Evolutionary conservation across 371 early-diverging fungal genomes (phyloP).

Genomic region (Funneliformis caledonium): DNA sequence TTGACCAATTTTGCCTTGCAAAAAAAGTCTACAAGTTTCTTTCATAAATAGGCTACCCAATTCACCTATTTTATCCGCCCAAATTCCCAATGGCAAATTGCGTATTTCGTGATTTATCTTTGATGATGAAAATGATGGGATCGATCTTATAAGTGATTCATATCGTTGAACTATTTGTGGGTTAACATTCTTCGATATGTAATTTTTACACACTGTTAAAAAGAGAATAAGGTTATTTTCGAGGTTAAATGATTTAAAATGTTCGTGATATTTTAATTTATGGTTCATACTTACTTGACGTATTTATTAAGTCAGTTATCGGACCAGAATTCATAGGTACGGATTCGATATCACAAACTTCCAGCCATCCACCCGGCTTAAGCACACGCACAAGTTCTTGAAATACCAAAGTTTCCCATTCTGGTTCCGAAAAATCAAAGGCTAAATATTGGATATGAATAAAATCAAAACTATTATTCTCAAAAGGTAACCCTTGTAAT

Average conservation of each 20-base stretch:
- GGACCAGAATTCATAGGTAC: not conserved
- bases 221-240: too few relatives aligned
- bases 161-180: not conserved
- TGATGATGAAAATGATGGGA: not conserved
- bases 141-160: not conserved
- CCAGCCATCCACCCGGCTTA: slow-evolving; percentile 56
- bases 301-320: not conserved
- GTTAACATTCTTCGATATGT: not conserved
- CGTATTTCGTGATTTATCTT: not conserved
- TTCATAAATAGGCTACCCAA: not conserved
- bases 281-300: not conserved
- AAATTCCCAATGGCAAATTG: not conserved
- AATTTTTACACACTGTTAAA: not conserved
- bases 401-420: slow-evolving; percentile 39
- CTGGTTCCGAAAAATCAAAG: not conserved
- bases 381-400: slow-evolving; percentile 52
- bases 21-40: not conserved
- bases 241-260: too few relatives aligned
- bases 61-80: not conserved
- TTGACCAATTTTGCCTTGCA: not conserved
- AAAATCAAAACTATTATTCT: slow-evolving; percentile 64
- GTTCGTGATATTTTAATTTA: too few relatives aligned
- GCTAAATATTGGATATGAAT: slow-evolving; percentile 55
- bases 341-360: slow-evolving; percentile 40
- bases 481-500: slow-evolving; percentile 23